Evolutionary conservation across 108 stramenopile genomes (phyloP), one percentile per base, ranked within the genome.

Genomic region (Discostella stelligeroides): DNA sequence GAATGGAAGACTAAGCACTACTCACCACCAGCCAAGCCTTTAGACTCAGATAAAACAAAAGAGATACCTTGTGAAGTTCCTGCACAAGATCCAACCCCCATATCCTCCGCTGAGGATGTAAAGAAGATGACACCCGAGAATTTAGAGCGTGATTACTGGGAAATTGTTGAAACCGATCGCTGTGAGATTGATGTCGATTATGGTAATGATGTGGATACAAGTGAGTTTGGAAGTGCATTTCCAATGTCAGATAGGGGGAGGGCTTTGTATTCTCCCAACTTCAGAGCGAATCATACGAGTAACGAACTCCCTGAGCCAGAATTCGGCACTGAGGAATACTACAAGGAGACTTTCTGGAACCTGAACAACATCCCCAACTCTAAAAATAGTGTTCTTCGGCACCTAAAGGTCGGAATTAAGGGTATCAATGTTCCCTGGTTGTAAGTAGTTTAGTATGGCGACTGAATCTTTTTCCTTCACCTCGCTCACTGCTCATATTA

Each of bases 401-500:
- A 98, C 69, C 75, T 98, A 34, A 87, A 87, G 49, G 92, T 94
- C 38, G 92, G 91, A 23, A 90, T 98, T 25, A 97, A 92, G 55
- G 99, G 99, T 6, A 95, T 98, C 50, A 98, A 98, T 68, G 95
- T 98, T 39, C 99, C 99, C 14, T 95, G 93, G 93, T 82, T 92
- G 83, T 93, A 56, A 56, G 55, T 56, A 15, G 12, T 38, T 15
- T 37, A 15, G 30, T 37, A 17, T 37, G 28, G 55, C 2, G 7
- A 12, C 6, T 56, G 12, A 27, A 2, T 56, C 1, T 34, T 56
- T 14, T 7, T 17, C 28, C 34, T 7, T 38, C 28, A 12, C 25
- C 6, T 17, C 55, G 15, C 55, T 56, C 34, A 56, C 30, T 27
- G 17, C 55, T 38, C 34, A 34, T 34, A 34, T 34, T 34, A 34